Base-by-base conservation (phyloP, 148 eudicot species). In the Cornus suecica region DNA sequence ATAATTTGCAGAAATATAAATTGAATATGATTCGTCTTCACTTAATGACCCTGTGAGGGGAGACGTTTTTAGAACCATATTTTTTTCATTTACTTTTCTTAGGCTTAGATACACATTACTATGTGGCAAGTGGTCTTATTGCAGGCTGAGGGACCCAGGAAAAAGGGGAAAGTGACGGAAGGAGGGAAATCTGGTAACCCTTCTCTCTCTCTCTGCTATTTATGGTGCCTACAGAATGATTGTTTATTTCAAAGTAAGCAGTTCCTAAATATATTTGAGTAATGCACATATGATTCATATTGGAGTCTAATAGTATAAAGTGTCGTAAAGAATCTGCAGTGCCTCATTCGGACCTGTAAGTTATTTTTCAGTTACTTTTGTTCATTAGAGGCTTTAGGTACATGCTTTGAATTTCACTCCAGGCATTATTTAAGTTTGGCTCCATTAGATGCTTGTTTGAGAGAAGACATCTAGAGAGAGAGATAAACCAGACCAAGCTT, bases 141-240 rank as follows among this genome's bases (percentile, higher is more conserved):
- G 78, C 74, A 86, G 81, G 85, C 81, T 70, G 76, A 81, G 23
- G 76, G 81, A 68, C 72, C 54, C 64, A 69, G 24, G 48, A 78
- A 66, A 82, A 80, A 69, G 69, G 41, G 51, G 29, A 81, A 80
- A 69, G 66, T 45, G 41, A 69, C 41, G n/a, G 79, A 77, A n/a
- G 80, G 69, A 67, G 75, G 41, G 48, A 68, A 78, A 75, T 24
- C 79, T 80, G 87, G 87, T 84, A 16, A 58, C 25, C 24, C 10
- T 56, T 22, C 52, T 52, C 13, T 51, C 52, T 10, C 48, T 30
- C 8, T 22, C 31, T 23, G 66, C 30, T 54, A 61, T 71, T 25
- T 45, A 28, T 78, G 68, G 31, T 70, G 20, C 20, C 54, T 48
- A 14, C 2, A 48, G 24, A 20, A 22, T 58, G 24, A 58, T 5